These are phyloP conservation scores for Ophiosphaerella narmari DNA, from an alignment of 2,329 filamentous ascomycete species.

Conservation along the genomic window DNA sequence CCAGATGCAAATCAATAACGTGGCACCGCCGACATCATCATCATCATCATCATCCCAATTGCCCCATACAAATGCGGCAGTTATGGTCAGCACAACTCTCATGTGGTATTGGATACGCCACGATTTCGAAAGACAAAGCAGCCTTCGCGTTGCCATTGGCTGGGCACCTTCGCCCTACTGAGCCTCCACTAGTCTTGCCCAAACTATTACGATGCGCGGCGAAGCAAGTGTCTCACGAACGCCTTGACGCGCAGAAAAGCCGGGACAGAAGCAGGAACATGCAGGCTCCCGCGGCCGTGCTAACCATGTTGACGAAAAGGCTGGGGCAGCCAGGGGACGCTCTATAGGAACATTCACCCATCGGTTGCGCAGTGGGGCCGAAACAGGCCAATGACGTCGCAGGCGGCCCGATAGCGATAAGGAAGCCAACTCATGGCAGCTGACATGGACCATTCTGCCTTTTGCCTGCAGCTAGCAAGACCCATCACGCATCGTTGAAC, in stretches of 20 bases:
- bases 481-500: slow-evolving; percentile 29
- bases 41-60: slow-evolving; percentile 2
- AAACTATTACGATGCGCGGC: slow-evolving; percentile 7
- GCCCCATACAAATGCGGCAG: slow-evolving; percentile 2
- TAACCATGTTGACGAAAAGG: slow-evolving; percentile 9
- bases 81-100: background rate
- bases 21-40: slow-evolving; percentile 15
- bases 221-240: slow-evolving; percentile 12
- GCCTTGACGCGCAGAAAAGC: slow-evolving; percentile 3
- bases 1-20: slow-evolving; percentile 1
- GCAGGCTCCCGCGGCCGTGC: slow-evolving; percentile 19
- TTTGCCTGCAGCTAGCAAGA: slow-evolving; percentile 34
- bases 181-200: slow-evolving; percentile 2
- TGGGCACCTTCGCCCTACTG: slow-evolving; percentile 4
- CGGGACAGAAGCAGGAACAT: slow-evolving; percentile 19
- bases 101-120: slow-evolving; percentile 16
- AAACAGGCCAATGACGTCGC: slow-evolving; percentile 27
- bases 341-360: slow-evolving; percentile 12
- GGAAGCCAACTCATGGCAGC: slow-evolving; percentile 9
- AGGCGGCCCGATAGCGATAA: slow-evolving; percentile 29
- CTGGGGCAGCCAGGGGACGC: background rate
- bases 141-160: slow-evolving; percentile 11
- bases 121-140: slow-evolving; percentile 3
- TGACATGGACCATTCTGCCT: slow-evolving; percentile 12
- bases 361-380: slow-evolving; percentile 14